phyloP scores from a whole-genome alignment of 1,139 yeast genomes.

The Candida neerlandica region DNA sequence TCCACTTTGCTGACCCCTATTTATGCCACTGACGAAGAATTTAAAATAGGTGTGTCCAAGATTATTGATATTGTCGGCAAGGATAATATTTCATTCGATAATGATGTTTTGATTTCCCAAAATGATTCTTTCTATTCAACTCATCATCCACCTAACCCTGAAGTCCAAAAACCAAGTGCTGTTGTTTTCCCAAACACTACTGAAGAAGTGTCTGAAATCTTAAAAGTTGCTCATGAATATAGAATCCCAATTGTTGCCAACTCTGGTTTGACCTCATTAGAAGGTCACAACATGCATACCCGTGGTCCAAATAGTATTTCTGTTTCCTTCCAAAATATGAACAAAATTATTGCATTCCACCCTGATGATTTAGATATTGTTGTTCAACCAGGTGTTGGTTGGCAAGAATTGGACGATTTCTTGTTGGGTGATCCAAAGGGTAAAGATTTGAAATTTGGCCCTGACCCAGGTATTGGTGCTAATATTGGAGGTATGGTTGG shows the following conservation, averaged over 20 bases:
- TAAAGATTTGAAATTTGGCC: constrained; percentile 44
- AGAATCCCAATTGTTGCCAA: constrained; percentile 73
- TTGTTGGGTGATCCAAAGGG: constrained; percentile 33
- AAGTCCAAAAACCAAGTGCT: constrained; percentile 53
- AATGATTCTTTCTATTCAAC: constrained; percentile 67
- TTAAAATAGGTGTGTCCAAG: constrained; percentile 16
- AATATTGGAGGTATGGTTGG: constrained; percentile 51
- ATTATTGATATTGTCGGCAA: constrained; percentile 19
- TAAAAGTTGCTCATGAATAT: constrained; percentile 62
- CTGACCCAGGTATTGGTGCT: constrained; percentile 54
- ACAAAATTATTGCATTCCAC: constrained; percentile 37
- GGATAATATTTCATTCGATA: constrained; percentile 20
- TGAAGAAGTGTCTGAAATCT: constrained; percentile 62
- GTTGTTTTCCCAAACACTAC: constrained; percentile 66
- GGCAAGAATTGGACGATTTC: constrained; percentile 49
- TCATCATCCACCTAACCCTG: constrained; percentile 59
- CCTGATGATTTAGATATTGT: constrained; percentile 48
- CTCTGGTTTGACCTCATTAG: constrained; percentile 80
- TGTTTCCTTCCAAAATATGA: constrained; percentile 39
- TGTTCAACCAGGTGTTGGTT: constrained; percentile 52
- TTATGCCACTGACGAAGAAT: constrained; percentile 20
- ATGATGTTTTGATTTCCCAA: constrained; percentile 46
- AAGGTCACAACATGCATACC: constrained; percentile 79
- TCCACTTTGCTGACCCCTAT: constrained; percentile 17
- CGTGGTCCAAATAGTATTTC: constrained; percentile 50